phyloP scores from a whole-genome alignment of 2,329 filamentous ascomycete genomes.

The Saccharata proteae region DNA sequence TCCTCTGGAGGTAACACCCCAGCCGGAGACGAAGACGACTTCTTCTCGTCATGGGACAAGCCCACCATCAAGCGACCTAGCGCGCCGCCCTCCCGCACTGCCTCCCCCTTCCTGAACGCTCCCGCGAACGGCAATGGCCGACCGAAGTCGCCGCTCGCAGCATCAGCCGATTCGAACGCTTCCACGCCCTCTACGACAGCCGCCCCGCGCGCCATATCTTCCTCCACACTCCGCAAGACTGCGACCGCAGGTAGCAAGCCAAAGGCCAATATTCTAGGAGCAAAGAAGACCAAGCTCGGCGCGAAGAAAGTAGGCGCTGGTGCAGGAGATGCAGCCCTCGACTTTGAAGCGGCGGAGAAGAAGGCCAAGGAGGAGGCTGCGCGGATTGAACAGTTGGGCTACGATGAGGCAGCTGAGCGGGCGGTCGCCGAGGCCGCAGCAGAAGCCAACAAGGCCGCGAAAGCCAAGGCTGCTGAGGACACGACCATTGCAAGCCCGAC shows the following conservation, averaged over 20 bases:
- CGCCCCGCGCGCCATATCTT: slow-evolving; percentile 62
- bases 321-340: slow-evolving; percentile 53
- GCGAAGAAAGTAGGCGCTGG: slow-evolving; percentile 65
- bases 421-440: slow-evolving; percentile 30
- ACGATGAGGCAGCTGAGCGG: slow-evolving; percentile 81
- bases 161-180: slow-evolving; percentile 35
- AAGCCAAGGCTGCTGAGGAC: slow-evolving; percentile 13
- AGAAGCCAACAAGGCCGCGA: slow-evolving; percentile 27
- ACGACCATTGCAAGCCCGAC: slow-evolving; percentile 61
- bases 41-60: slow-evolving; percentile 99
- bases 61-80: slow-evolving; percentile 92
- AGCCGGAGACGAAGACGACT: slow-evolving; percentile 81
- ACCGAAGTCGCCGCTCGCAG: slow-evolving; percentile 65
- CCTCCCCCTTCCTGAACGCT: slow-evolving; percentile 81
- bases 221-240: slow-evolving; percentile 70
- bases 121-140: slow-evolving; percentile 53
- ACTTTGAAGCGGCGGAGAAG: slow-evolving; percentile 95
- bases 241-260: slow-evolving; percentile 51
- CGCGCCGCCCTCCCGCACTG: slow-evolving; percentile 78
- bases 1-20: slow-evolving; percentile 59
- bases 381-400: slow-evolving; percentile 87
- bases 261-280: slow-evolving; percentile 77
- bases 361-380: slow-evolving; percentile 97
- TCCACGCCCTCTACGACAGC: slow-evolving; percentile 40
- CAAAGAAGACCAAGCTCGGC: slow-evolving; percentile 46